Base-by-base conservation (phyloP, 1,284 basidiomycete species). In the Malassezia globosa region DNA sequence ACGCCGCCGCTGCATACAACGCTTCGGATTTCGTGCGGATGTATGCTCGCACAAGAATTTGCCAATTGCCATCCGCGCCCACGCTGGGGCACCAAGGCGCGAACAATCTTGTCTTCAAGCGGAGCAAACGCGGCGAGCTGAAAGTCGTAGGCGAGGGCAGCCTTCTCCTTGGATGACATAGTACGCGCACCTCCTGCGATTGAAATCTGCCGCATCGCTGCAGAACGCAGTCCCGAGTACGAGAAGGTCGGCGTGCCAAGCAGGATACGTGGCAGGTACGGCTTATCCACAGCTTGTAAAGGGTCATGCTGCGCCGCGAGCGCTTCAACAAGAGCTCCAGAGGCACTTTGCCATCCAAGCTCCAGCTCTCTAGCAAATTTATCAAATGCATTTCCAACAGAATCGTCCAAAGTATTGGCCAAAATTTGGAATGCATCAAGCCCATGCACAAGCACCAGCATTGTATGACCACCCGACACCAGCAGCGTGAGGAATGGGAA, bases 1-100 rank as follows among this genome's bases (percentile, higher is more conserved):
- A 71, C 68, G 11, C 68, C 68, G 8, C 68, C 68, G 35, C 63
- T 63, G 42, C 59, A 59, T 16, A 71, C 65, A 21, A 71, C 35
- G 19, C 59, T 54, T 8, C 41, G 44, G 45, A 66, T 61, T 10
- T 42, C 2, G 33, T 47, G 43, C 1, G 52, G 33, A 1, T 26
- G 18, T 3, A 50, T 38, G n/a, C n/a, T n/a, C 5, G 27, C 23
- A 11, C 43, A 27, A 3, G 36, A 34, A 7, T 55, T 42, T 4
- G 25, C 22, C 26, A 60, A 46, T 22, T 51, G 51, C 4, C 56
- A 46, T 21, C 47, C 54, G 4, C 34, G 41, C n/a, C n/a, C n/a
- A 0, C 47, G 37, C 19, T 37, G 24, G 2, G 33, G 25, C 7
- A 16, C 7, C 16, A 49, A 43, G 10, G 34, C 37, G 41, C 62